Base-by-base conservation (phyloP, 2,329 filamentous ascomycete genomes). In the Ascochyta fabae region DNA sequence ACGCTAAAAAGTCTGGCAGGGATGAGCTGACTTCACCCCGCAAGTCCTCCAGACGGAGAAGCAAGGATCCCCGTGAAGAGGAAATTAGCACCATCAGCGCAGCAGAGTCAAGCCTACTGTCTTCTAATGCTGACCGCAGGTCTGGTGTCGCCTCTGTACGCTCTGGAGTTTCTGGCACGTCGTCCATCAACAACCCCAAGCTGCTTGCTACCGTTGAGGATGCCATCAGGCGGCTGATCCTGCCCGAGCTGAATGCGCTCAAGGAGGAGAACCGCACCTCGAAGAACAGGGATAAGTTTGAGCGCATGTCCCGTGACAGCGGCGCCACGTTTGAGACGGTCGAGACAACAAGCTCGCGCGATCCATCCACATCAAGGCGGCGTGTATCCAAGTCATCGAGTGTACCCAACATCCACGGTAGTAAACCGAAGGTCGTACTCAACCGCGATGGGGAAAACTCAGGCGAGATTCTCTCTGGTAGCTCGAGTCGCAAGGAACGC, bases 121-220 rank as follows among this genome's bases (percentile, higher is more conserved):
- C 83, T 53, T 87, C 84, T 39, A 81, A 83, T 61, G 70, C 84
- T 51, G 84, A 83, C 63, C 80, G 81, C 33, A 80, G 80, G 59
- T 85, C 84, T 36, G 81, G 78, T 15, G 83, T 86, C 65, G 78
- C 81, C 49, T 89, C 87, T 61, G 77, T 82, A 58, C 81, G 83
- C 55, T 89, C 87, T 8, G 83, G 84, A 61, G 63, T 73, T 22
- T 77, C 75, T 9, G 73, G 65, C 56, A 76, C 77, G 1, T 91
- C 91, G 3, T 94, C 91, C 0, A 91, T 96, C 73, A 96, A 96
- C 77, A 96, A 97, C 68, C 93, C 93, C 0, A 95, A 92, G 71
- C 79, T 97, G 2, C 83, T 97, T 2, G 91, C 95, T 68, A 95
- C 92, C 0, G 93, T 97, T 3, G 93, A 97, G 77, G 92, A 96